phyloP scores from a whole-genome alignment of 129 eudicot species.

The Ambrosia artemisiifolia region DNA sequence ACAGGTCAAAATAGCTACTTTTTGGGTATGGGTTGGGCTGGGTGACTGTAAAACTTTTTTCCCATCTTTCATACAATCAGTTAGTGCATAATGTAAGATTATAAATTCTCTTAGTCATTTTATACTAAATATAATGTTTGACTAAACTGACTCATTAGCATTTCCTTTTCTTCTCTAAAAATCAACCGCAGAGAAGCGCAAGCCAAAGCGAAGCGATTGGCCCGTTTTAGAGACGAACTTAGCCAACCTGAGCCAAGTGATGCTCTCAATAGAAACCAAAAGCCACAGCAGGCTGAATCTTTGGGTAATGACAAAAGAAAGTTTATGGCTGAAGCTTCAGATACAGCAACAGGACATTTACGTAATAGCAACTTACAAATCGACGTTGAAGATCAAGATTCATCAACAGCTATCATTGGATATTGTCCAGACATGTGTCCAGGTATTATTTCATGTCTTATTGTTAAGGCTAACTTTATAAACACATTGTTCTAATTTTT shows the following conservation, averaged over 20 bases:
- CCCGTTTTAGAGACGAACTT: slow-evolving; percentile 82
- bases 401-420: slow-evolving; percentile 62
- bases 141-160: not conserved
- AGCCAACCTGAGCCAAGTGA: slow-evolving; percentile 49
- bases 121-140: not conserved
- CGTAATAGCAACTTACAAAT: slow-evolving; percentile 33
- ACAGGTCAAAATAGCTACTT: not conserved
- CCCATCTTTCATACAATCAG: not conserved
- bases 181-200: slow-evolving; percentile 59
- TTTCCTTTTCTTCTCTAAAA: not conserved
- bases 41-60: not conserved
- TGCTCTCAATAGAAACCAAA: slow-evolving; percentile 36
- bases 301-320: slow-evolving; percentile 40
- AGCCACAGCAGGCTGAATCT: slow-evolving; percentile 41
- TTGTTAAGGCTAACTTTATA: slow-evolving; percentile 1
- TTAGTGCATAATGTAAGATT: not conserved
- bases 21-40: not conserved
- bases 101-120: not conserved
- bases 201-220: slow-evolving; percentile 89
- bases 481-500: not conserved
- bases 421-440: slow-evolving; percentile 86
- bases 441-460: slow-evolving; percentile 32
- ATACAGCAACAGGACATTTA: slow-evolving; percentile 34
- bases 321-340: slow-evolving; percentile 39
- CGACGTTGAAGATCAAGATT: slow-evolving; percentile 58